Base-by-base conservation (phyloP, 306 rosid species). In the Citrullus colocynthis region DNA sequence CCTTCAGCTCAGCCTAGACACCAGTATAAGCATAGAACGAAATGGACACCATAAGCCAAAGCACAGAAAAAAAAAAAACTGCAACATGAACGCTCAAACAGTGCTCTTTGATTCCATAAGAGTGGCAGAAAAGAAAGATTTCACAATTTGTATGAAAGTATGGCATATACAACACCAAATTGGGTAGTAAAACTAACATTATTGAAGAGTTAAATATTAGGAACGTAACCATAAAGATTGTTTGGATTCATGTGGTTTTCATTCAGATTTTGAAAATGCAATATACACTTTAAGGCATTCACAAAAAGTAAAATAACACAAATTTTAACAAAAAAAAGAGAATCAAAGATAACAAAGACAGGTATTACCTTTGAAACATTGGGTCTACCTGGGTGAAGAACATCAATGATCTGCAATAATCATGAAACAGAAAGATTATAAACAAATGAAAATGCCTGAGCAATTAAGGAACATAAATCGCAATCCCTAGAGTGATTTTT, bases 341-440 rank as follows among this genome's bases (percentile, higher is more conserved):
- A 34, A 49, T 1, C 5, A 34, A 74, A 32, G 37, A 52, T 5
- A 15, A 48, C 17, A 13, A 2, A 28, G 51, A 76, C 4, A 1
- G 2, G 52, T 28, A 39, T 2, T 81, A 93, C 98, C 98, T 88
- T 91, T 15, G 97, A 94, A 54, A 94, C 96, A 80, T 94, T 94
- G 13, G 98, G 87, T 82, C 96, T 89, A 21, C 98, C 98, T 3
- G 98, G 97, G 82, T 94, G 98, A 79, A 91, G 93, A 15, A 92
- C 96, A 49, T 94, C 97, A 66, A 94, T 85, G 71, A 94, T 57
- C 98, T 93, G 75, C 77, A 78, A 8, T 12, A 20, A 70, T 55
- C 48, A 74, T 0, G 28, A 12, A 16, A 70, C 54, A 70, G 9
- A 49, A 7, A 8, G 34, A 16, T 6, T 71, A 28, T 14, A 8